Evolutionary conservation across 352 stramenopile genomes (phyloP).

Genomic region (Proteromonas lacertae): DNA sequence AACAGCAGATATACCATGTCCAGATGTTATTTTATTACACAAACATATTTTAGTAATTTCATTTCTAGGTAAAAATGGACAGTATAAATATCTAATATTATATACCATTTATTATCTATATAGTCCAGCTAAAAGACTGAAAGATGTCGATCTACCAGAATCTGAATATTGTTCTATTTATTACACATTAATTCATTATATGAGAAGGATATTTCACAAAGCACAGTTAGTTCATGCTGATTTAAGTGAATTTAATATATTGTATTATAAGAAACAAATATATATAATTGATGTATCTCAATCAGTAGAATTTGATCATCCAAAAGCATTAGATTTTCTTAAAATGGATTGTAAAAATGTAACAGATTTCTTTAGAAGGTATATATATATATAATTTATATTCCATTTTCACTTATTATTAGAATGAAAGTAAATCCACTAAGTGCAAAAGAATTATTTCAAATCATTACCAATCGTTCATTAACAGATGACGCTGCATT

Average conservation of each 20-base stretch:
- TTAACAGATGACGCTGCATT: not conserved
- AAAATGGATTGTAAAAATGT: conserved; percentile 52
- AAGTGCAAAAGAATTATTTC: conserved; percentile 2
- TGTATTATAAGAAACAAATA: conserved; percentile 78
- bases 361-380: conserved; percentile 10
- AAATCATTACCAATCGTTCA: not conserved
- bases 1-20: conserved; percentile 48
- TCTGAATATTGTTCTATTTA: not conserved
- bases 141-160: conserved; percentile 6
- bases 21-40: conserved; percentile 61
- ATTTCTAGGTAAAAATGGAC: conserved; percentile 76
- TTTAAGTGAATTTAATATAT: conserved; percentile 93
- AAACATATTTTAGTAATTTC: conserved; percentile 93
- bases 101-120: conserved; percentile 22
- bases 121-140: not conserved
- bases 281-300: conserved; percentile 96
- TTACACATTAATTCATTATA: not conserved
- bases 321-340: conserved; percentile 77
- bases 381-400: conserved; percentile 57
- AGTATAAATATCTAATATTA: conserved; percentile 63
- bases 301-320: conserved; percentile 82
- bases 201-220: conserved; percentile 72
- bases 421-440: conserved; percentile 16
- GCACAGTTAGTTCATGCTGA: conserved; percentile 89
- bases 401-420: conserved; percentile 87